A percentile compares a stretch with the other conserved stretches of the same genome.
These are phyloP conservation scores for Gamsiella multidivaricata DNA, from an alignment of 192 early-diverging fungal species.

Conservation along the genomic window DNA sequence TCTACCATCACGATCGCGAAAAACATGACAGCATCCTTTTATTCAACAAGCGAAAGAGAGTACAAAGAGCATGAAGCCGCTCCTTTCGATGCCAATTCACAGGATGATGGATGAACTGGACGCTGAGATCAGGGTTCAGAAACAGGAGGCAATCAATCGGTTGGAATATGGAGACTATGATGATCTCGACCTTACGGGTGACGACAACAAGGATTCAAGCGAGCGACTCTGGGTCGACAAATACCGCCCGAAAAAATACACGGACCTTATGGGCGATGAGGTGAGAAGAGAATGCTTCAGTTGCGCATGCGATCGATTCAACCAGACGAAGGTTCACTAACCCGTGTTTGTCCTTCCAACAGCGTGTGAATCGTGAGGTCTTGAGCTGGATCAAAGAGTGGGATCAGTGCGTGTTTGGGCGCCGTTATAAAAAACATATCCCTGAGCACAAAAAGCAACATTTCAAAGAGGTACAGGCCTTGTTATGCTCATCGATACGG, in stretches of 20 bases:
- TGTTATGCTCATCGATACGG: no score
- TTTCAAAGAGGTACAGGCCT: slow-evolving; percentile 26
- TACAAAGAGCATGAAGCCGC: slow-evolving; percentile 5
- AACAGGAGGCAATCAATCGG: slow-evolving; percentile 32
- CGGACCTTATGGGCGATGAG: slow-evolving; percentile 93
- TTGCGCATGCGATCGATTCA: background rate
- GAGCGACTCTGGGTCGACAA: slow-evolving; percentile 86
- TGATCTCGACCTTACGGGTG: background rate
- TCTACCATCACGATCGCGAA: no score
- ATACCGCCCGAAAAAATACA: slow-evolving; percentile 82
- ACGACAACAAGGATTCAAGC: background rate
- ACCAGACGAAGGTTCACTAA: background rate
- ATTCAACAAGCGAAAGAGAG: slow-evolving; percentile 13
- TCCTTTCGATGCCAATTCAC: slow-evolving; percentile 35
- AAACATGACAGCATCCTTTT: slow-evolving; percentile 5
- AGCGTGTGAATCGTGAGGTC: slow-evolving; percentile 86
- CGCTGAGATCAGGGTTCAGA: slow-evolving; percentile 38
- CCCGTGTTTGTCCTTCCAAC: background rate
- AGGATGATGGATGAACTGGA: slow-evolving; percentile 53
- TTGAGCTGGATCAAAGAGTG: slow-evolving; percentile 96
- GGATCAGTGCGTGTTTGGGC: slow-evolving; percentile 94
- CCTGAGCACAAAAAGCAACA: slow-evolving; percentile 33
- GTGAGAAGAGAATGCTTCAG: slow-evolving; percentile 51
- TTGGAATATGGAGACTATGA: slow-evolving; percentile 17
- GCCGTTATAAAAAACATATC: slow-evolving; percentile 47